A percentile compares a stretch with the other conserved stretches of the same genome.
These are phyloP conservation scores for Balakata baccata DNA, from an alignment of 345 rosid genomes.

Conservation along the genomic window DNA sequence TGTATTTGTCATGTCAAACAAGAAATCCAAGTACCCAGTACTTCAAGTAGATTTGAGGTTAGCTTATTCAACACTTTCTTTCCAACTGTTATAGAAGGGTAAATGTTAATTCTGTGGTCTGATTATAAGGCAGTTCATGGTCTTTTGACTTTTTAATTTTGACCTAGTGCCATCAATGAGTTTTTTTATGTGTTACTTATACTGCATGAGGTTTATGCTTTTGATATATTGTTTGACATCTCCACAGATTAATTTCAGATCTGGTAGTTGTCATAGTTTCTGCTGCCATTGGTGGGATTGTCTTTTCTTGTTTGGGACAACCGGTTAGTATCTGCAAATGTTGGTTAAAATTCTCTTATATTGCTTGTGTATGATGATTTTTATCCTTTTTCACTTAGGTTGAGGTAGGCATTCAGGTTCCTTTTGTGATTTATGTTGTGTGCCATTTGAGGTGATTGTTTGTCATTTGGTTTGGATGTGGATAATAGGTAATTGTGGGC, in stretches of 20 bases:
- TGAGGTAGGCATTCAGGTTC: constrained; percentile 8
- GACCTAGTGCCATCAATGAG: constrained; percentile 1
- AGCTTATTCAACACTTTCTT: constrained; percentile 9
- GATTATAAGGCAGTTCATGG: not conserved
- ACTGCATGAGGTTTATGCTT: constrained; percentile 21
- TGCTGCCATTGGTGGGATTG: constrained; percentile 96
- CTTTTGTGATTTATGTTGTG: constrained; percentile 16
- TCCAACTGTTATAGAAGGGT: constrained; percentile 3
- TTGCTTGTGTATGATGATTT: constrained; percentile 7
- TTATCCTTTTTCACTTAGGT: not conserved
- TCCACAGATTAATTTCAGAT: constrained; percentile 86
- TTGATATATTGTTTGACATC: constrained; percentile 19
- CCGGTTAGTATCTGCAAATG: constrained; percentile 59
- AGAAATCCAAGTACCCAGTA: constrained; percentile 92
- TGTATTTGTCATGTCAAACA: constrained; percentile 95
- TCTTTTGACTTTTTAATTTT: constrained; percentile 1
- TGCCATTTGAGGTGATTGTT: not conserved
- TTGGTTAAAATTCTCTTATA: constrained; percentile 20
- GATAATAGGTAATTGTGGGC: constrained; percentile 81
- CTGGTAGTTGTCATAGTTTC: constrained; percentile 94
- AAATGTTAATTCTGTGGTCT: not conserved
- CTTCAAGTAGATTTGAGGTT: constrained; percentile 99
- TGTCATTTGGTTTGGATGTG: constrained; percentile 7
- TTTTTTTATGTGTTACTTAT: constrained; percentile 2
- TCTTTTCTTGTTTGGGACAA: constrained; percentile 94